These are phyloP conservation scores for Ophiostoma sp. DNA, from an alignment of 2,329 filamentous ascomycete species.

Conservation along the genomic window DNA sequence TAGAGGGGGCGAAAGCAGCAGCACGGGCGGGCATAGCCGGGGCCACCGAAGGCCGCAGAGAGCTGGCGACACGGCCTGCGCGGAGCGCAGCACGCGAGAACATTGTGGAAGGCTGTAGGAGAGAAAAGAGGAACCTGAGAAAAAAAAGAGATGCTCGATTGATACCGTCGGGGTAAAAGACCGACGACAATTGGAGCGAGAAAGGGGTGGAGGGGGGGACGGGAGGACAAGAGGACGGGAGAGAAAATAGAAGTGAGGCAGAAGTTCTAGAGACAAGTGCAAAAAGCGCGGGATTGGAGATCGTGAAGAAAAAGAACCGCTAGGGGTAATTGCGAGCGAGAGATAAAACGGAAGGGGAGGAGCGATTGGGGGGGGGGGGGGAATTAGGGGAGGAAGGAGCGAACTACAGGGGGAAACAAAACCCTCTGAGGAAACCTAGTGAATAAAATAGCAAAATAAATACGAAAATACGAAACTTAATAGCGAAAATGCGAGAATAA, in stretches of 20 bases:
- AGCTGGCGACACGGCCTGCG: slow-evolving; percentile 41
- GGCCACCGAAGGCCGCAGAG: slow-evolving; percentile 16
- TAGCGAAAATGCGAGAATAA: background rate
- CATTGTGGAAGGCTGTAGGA: slow-evolving; percentile 45
- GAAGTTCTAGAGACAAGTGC: slow-evolving; percentile 13
- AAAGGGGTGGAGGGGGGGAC: background rate
- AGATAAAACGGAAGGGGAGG: slow-evolving; percentile 15
- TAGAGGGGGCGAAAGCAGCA: slow-evolving; percentile 14
- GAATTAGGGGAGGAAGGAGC: slow-evolving; percentile 11
- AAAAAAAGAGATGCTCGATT: slow-evolving; percentile 16
- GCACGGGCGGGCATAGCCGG: slow-evolving; percentile 32
- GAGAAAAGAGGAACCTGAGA: background rate
- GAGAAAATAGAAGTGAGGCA: slow-evolving; percentile 7
- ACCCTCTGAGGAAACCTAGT: background rate
- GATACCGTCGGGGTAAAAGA: background rate
- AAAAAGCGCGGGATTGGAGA: slow-evolving; percentile 14
- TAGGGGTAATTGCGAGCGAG: slow-evolving; percentile 16
- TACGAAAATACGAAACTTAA: slow-evolving; percentile 16
- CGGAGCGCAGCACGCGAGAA: slow-evolving; percentile 65
- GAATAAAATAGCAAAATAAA: slow-evolving; percentile 14
- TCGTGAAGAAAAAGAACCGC: slow-evolving; percentile 18
- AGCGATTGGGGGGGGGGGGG: slow-evolving; percentile 6
- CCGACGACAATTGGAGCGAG: slow-evolving; percentile 10
- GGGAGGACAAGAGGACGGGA: slow-evolving; percentile 6
- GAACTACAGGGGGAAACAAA: slow-evolving; percentile 10